Conservation (phyloP, 2,329 filamentous ascomycete species). For the Scedosporium apiospermum region DNA sequence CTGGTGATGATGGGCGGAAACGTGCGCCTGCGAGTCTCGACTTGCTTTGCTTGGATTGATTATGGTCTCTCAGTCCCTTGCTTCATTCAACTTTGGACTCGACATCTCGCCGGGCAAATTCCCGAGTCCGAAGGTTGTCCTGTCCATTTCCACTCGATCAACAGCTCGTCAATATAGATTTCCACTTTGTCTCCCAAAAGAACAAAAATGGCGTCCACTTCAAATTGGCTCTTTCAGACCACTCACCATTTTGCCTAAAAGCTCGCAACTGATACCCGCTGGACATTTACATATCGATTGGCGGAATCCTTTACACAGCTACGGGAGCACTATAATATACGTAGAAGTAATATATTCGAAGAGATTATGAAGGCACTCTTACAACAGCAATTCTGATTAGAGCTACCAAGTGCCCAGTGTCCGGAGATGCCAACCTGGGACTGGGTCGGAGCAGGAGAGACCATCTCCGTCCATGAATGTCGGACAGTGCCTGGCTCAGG, state of each 20-base stretch:
- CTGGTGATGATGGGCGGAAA: background rate
- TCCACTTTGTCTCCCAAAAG: background rate
- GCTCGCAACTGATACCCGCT: background rate
- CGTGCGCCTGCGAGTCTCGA: too few relatives aligned
- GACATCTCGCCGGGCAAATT: too few relatives aligned
- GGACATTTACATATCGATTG: background rate
- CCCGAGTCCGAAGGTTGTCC: background rate
- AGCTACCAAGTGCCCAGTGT: too few relatives aligned
- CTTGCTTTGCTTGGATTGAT: too few relatives aligned
- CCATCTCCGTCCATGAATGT: too few relatives aligned
- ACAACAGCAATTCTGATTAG: background rate
- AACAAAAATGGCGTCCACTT: background rate
- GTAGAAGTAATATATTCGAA: background rate
- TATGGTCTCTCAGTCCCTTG: too few relatives aligned
- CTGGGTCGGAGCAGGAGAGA: too few relatives aligned
- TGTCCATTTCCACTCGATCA: background rate
- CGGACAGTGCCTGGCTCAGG: too few relatives aligned
- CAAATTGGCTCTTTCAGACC: background rate
- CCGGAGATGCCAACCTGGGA: too few relatives aligned
- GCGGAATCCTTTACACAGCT: background rate
- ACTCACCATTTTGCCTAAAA: background rate
- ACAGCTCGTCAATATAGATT: background rate
- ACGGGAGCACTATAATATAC: background rate
- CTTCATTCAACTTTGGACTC: too few relatives aligned
- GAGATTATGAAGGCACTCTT: background rate